Conservation (phyloP, 371 early-diverging fungal species). For the Rhizopus stolonifer region DNA sequence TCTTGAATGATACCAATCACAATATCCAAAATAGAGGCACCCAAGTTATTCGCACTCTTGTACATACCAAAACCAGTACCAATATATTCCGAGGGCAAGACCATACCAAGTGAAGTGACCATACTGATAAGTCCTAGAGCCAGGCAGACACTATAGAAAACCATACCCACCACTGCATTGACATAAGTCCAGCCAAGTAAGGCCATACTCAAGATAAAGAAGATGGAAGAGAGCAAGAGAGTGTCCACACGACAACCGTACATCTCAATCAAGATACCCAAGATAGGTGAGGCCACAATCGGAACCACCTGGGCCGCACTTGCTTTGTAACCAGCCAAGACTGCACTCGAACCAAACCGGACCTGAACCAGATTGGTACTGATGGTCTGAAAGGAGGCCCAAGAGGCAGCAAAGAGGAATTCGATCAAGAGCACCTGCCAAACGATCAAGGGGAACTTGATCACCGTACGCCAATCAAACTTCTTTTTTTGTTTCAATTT, state of each 20-base stretch:
- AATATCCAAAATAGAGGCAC: constrained; percentile 66
- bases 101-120: constrained; percentile 65
- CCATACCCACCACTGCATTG: constrained; percentile 59
- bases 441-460: constrained; percentile 61
- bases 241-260: constrained; percentile 56
- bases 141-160: constrained; percentile 63
- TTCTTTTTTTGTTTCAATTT: too few species aligned
- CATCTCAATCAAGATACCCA: constrained; percentile 63
- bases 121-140: constrained; percentile 67
- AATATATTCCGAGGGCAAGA: constrained; percentile 55
- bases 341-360: constrained; percentile 53
- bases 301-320: constrained; percentile 69
- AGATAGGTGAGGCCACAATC: constrained; percentile 64
- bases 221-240: constrained; percentile 47
- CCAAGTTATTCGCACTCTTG: constrained; percentile 67
- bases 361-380: constrained; percentile 70
- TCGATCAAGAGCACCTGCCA: constrained; percentile 67
- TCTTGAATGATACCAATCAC: constrained; percentile 67
- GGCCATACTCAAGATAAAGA: too few species aligned
- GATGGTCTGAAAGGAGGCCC: constrained; percentile 76
- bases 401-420: constrained; percentile 66
- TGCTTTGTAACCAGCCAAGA: constrained; percentile 63
- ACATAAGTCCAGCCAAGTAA: constrained; percentile 55
- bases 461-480: constrained; percentile 58
- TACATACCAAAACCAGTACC: constrained; percentile 74